A percentile compares a stretch with the other conserved stretches of the same genome.
Conservation (phyloP, 2,329 filamentous ascomycete species). For the Paramyrothecium roridum region DNA sequence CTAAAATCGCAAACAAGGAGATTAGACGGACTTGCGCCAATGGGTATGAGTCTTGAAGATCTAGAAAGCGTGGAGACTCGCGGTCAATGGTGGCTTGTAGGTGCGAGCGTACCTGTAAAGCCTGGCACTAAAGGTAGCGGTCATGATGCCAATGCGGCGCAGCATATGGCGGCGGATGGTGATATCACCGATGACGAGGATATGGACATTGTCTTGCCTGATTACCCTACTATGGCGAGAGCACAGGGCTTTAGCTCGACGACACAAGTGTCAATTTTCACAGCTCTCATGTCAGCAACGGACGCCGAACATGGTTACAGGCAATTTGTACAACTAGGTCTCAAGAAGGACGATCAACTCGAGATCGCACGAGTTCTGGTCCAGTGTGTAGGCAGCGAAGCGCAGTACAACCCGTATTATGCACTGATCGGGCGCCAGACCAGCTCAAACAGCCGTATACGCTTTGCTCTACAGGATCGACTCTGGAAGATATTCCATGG, state of each 20-base stretch:
- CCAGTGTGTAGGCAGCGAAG: conserved; percentile 81
- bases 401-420: conserved; percentile 90
- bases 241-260: conserved; percentile 85
- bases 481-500: conserved; percentile 83
- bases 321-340: conserved; percentile 73
- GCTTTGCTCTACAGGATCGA: conserved; percentile 82
- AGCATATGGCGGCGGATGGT: neutral
- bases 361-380: conserved; percentile 87
- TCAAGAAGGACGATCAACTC: conserved; percentile 81
- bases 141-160: conserved; percentile 13
- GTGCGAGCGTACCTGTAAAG: conserved; percentile 75
- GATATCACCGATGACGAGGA: conserved; percentile 38
- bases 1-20: conserved; percentile 56
- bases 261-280: conserved; percentile 86
- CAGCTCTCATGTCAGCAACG: conserved; percentile 80
- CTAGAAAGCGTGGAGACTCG: conserved; percentile 80
- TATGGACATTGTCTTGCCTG: conserved; percentile 52
- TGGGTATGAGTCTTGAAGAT: conserved; percentile 78
- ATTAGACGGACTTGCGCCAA: conserved; percentile 74
- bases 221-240: conserved; percentile 70
- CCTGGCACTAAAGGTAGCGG: conserved; percentile 22
- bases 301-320: conserved; percentile 82
- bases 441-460: conserved; percentile 70
- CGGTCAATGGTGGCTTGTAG: conserved; percentile 98
- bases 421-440: conserved; percentile 77